These are phyloP conservation scores for Metschnikowia arizonensis DNA, from an alignment of 805 yeast genomes.

Conservation along the genomic window DNA sequence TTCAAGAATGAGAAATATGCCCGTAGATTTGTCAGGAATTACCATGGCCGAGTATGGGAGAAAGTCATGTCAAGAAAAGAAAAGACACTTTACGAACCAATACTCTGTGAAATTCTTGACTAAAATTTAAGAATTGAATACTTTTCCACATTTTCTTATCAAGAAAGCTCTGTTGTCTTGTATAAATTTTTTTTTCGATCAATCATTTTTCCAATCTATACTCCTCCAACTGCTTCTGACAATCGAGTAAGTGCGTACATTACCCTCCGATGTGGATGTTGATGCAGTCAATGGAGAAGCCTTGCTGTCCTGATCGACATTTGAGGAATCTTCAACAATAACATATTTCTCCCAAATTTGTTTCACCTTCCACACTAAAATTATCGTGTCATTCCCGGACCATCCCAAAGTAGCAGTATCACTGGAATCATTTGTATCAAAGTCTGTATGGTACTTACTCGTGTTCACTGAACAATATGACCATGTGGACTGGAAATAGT, in stretches of 20 bases:
- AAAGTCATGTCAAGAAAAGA: constrained; percentile 23
- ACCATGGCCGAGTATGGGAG: constrained; percentile 48
- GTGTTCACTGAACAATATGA: constrained; percentile 73
- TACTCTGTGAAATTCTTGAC: constrained; percentile 34
- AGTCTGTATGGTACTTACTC: constrained; percentile 32
- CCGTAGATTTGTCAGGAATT: constrained; percentile 45
- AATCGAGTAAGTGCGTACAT: constrained; percentile 36
- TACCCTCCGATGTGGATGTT: neutral
- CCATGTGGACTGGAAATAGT: constrained; percentile 83
- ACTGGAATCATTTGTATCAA: constrained; percentile 18
- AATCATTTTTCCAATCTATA: constrained; percentile 37
- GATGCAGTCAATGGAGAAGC: neutral
- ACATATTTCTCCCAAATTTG: constrained; percentile 86
- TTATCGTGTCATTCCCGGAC: constrained; percentile 68
- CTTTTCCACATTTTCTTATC: neutral
- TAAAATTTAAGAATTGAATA: constrained; percentile 6
- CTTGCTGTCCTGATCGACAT: neutral
- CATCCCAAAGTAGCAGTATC: constrained; percentile 54
- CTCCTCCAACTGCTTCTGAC: constrained; percentile 68
- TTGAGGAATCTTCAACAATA: constrained; percentile 43
- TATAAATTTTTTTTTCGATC: neutral
- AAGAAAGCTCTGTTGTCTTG: neutral
- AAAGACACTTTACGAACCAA: constrained; percentile 32
- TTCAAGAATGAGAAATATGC: constrained; percentile 48
- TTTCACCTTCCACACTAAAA: constrained; percentile 69